Conservation (phyloP, 495 filamentous ascomycete species). For the Venustampulla echinocandica region DNA sequence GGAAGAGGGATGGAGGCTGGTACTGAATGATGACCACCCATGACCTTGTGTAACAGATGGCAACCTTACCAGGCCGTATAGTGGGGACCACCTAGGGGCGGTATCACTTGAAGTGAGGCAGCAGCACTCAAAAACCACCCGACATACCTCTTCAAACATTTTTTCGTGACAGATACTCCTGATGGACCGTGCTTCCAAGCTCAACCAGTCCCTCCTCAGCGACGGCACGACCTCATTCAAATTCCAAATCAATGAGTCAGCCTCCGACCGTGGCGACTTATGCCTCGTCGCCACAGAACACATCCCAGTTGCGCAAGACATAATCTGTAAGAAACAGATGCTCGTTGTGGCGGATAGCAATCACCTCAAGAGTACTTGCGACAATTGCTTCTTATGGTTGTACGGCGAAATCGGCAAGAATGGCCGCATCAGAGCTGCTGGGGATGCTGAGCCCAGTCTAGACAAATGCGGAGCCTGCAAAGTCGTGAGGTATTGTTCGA, state of each 20-base stretch:
- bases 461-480: background rate
- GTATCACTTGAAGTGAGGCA: background rate
- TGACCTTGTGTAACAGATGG: too few species aligned
- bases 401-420: background rate
- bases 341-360: background rate
- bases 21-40: slow-evolving; percentile 2
- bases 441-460: background rate
- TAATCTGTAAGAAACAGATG: background rate
- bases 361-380: background rate
- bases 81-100: too few species aligned
- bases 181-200: background rate
- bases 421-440: background rate
- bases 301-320: background rate
- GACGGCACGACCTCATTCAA: background rate
- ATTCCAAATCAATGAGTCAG: background rate
- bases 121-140: background rate
- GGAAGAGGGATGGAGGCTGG: slow-evolving; percentile 13
- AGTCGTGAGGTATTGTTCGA: background rate
- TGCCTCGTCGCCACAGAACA: background rate
- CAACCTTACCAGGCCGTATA: too few species aligned
- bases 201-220: background rate
- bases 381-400: background rate
- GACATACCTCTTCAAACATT: background rate
- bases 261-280: background rate
- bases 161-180: background rate